Conservation (phyloP, 2,329 filamentous ascomycete species). For the Fusarium mexicanum region DNA sequence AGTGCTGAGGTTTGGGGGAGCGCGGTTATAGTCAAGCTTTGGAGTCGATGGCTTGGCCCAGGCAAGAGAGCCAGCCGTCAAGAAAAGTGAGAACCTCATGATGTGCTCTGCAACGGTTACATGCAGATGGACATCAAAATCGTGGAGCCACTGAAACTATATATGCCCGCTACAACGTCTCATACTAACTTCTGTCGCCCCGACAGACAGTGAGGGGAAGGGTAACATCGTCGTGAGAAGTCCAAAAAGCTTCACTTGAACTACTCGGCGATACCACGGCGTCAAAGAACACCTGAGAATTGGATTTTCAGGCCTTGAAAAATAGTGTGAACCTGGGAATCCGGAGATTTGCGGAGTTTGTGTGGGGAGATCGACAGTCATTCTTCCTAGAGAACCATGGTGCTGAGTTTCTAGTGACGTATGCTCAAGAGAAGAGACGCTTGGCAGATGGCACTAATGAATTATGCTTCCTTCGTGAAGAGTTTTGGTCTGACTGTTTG, state of each 20-base stretch:
- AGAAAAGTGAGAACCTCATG: conserved; percentile 31
- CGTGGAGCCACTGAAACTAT: conserved; percentile 17
- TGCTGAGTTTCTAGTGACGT: conserved; percentile 29
- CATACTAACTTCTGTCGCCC: conserved; percentile 10
- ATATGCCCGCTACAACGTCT: conserved; percentile 2
- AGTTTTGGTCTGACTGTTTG: neutral
- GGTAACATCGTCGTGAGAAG: conserved; percentile 27
- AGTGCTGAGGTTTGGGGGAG: conserved; percentile 52
- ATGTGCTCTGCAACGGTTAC: neutral
- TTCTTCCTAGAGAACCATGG: conserved; percentile 10
- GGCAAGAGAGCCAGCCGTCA: conserved; percentile 26
- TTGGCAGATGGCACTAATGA: conserved; percentile 22
- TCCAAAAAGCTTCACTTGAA: neutral
- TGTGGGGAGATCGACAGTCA: conserved; percentile 34
- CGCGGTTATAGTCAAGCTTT: conserved; percentile 47
- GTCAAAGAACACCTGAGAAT: neutral
- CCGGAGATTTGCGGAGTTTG: conserved; percentile 35
- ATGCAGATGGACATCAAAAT: neutral
- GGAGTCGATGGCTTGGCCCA: conserved; percentile 25
- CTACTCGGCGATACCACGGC: conserved; percentile 33
- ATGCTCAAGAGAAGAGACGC: conserved; percentile 8
- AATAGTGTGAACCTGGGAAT: conserved; percentile 16
- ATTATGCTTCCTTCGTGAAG: neutral
- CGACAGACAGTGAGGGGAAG: conserved; percentile 20
- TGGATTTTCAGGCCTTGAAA: neutral